A percentile compares a stretch with the other conserved stretches of the same genome.
Evolutionary conservation across 768 basidiomycete genomes (phyloP).

Genomic region (Amanita exitialis): DNA sequence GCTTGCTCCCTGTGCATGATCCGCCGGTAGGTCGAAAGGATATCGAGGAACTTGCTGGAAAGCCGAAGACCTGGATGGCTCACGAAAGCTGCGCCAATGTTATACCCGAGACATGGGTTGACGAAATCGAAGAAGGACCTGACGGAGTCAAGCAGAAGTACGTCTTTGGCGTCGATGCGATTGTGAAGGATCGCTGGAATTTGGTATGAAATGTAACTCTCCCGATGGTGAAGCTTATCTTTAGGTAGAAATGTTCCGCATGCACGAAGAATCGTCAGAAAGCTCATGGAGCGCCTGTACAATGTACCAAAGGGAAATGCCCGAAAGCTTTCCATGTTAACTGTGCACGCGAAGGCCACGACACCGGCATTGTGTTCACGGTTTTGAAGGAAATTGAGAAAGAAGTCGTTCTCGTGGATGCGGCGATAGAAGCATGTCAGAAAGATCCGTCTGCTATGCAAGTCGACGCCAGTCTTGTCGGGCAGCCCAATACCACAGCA

Average conservation of each 20-base stretch:
- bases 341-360: constrained; percentile 61
- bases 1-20: constrained; percentile 57
- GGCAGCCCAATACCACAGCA: constrained; percentile 1
- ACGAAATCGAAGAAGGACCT: constrained; percentile 39
- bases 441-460: constrained; percentile 16
- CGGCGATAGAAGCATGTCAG: constrained; percentile 12
- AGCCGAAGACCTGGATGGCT: constrained; percentile 54
- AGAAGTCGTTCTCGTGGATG: constrained; percentile 61
- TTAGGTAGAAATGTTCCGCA: constrained; percentile 74
- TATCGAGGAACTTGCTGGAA: constrained; percentile 33
- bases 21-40: constrained; percentile 51
- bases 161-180: constrained; percentile 80
- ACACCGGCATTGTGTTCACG: constrained; percentile 45
- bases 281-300: constrained; percentile 73
- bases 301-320: constrained; percentile 93
- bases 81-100: constrained; percentile 74
- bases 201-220: constrained; percentile 39
- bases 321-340: constrained; percentile 89
- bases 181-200: constrained; percentile 90
- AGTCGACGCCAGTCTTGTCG: constrained; percentile 14
- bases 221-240: constrained; percentile 3
- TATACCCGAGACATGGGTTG: constrained; percentile 90
- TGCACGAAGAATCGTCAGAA: constrained; percentile 64
- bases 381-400: constrained; percentile 69
- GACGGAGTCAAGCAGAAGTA: constrained; percentile 36